Percentiles rank a stretch among this genome's conserved stretches.
Evolutionary conservation across 371 early-diverging fungal genomes (phyloP).

Genomic region (Fennellomyces sp.): DNA sequence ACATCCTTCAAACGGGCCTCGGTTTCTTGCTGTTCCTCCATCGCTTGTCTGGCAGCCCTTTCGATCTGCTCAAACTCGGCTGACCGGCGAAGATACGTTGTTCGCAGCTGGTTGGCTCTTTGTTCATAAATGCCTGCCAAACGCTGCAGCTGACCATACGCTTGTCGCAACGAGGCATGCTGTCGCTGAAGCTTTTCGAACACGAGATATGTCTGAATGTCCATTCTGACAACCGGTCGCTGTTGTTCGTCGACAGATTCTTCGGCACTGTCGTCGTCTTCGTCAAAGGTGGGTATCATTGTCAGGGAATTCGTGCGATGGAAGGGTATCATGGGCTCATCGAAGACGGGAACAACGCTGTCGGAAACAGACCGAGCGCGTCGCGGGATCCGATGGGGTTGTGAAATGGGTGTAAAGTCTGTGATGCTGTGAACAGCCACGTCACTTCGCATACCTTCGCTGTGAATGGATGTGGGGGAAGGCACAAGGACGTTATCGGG

Average conservation of each 20-base stretch:
- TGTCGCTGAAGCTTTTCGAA: conserved; percentile 42
- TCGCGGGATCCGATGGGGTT: conserved; percentile 12
- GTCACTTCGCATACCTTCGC: background rate
- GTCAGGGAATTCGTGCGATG: conserved; percentile 19
- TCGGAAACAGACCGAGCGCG: conserved; percentile 29
- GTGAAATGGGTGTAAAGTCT: conserved; percentile 19
- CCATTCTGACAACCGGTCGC: conserved; percentile 29
- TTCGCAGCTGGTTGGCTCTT: conserved; percentile 29
- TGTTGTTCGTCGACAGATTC: background rate
- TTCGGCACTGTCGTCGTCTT: background rate
- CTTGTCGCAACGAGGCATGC: conserved; percentile 25
- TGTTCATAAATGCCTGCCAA: conserved; percentile 34
- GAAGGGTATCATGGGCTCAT: background rate
- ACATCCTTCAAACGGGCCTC: conserved; percentile 36
- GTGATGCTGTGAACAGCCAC: conserved; percentile 11
- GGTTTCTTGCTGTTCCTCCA: conserved; percentile 36
- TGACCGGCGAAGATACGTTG: conserved; percentile 27
- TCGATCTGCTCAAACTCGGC: conserved; percentile 35
- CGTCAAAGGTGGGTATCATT: conserved; percentile 9
- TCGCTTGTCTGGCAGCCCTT: conserved; percentile 17
- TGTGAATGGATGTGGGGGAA: conserved; percentile 6
- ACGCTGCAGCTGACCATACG: conserved; percentile 23
- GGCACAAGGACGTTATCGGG: background rate
- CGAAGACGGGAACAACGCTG: conserved; percentile 6
- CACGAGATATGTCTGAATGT: conserved; percentile 36